phyloP scores from a whole-genome alignment of 257 asterid species.

The Plantago major region DNA sequence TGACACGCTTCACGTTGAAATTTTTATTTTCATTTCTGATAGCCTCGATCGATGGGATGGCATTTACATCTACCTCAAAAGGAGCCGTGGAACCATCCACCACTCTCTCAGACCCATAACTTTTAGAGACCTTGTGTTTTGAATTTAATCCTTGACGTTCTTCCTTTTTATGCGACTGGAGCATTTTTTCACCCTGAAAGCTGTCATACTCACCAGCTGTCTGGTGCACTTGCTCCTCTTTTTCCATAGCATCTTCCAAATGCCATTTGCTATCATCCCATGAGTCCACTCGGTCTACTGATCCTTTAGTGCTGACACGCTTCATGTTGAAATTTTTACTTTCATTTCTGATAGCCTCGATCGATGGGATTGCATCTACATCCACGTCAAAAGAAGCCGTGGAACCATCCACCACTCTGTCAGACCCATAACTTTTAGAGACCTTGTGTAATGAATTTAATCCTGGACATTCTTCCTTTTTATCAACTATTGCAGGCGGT shows the following conservation, averaged over 20 bases:
- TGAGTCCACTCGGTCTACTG: slow-evolving; percentile 28
- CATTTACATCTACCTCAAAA: slow-evolving; percentile 55
- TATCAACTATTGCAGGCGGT: slow-evolving; percentile 58
- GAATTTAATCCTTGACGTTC: slow-evolving; percentile 26
- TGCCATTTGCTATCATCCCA: slow-evolving; percentile 23
- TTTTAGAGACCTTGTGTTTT: slow-evolving; percentile 35
- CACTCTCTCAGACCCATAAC: slow-evolving; percentile 36
- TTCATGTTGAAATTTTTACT: slow-evolving; percentile 36
- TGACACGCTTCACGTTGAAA: slow-evolving; percentile 32
- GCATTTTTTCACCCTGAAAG: too few relatives aligned
- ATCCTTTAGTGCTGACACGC: slow-evolving; percentile 33
- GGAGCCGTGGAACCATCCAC: slow-evolving; percentile 32
- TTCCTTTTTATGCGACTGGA: slow-evolving; percentile 26
- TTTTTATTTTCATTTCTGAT: slow-evolving; percentile 32
- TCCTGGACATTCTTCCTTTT: slow-evolving; percentile 29
- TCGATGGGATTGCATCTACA: slow-evolving; percentile 42
- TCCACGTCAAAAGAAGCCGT: slow-evolving; percentile 50
- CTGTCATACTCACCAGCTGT: slow-evolving; percentile 16
- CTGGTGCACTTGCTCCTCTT: slow-evolving; percentile 34
- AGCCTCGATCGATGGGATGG: slow-evolving; percentile 33
- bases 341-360: slow-evolving; percentile 28
- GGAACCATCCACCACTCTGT: slow-evolving; percentile 34
- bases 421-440: slow-evolving; percentile 38
- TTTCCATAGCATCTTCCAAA: slow-evolving; percentile 20
- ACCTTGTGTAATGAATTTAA: slow-evolving; percentile 33